A percentile compares a stretch with the other conserved stretches of the same genome.
These are phyloP conservation scores for Colletotrichum melonis DNA, from an alignment of 2,329 filamentous ascomycete species.

Conservation along the genomic window DNA sequence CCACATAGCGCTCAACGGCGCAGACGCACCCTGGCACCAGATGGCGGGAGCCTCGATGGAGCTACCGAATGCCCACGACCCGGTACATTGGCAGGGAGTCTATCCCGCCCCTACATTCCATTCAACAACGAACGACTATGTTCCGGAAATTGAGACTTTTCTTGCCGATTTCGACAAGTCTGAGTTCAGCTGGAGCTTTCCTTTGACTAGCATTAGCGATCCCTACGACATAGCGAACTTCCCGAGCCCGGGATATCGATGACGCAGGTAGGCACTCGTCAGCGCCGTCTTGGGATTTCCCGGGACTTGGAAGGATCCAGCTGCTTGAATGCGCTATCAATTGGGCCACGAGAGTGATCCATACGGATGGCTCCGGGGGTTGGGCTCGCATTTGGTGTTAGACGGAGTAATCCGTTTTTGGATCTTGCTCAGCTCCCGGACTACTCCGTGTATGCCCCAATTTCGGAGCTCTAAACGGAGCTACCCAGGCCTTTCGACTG, in stretches of 20 bases:
- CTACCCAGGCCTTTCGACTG: not conserved
- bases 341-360: no score
- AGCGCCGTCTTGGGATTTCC: not conserved
- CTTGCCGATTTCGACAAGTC: conserved; percentile 34
- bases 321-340: not conserved
- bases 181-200: conserved; percentile 34
- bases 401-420: conserved; percentile 2
- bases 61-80: not conserved
- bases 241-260: not conserved
- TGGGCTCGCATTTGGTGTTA: not conserved
- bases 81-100: conserved; percentile 21
- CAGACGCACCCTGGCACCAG: conserved; percentile 20
- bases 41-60: conserved; percentile 4
- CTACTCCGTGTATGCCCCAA: conserved; percentile 2
- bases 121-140: not conserved
- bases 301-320: not conserved
- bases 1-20: conserved; percentile 1
- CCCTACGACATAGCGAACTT: conserved; percentile 16
- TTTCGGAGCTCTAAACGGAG: not conserved
- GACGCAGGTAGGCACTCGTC: not conserved
- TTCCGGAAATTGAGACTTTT: conserved; percentile 32
- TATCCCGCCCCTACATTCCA: conserved; percentile 6
- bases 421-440: not conserved
- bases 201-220: conserved; percentile 15
- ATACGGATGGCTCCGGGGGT: not conserved